A percentile compares a stretch with the other conserved stretches of the same genome.
Conservation (phyloP, 116 monocot genomes). For the Papilionanthe hybrid region DNA sequence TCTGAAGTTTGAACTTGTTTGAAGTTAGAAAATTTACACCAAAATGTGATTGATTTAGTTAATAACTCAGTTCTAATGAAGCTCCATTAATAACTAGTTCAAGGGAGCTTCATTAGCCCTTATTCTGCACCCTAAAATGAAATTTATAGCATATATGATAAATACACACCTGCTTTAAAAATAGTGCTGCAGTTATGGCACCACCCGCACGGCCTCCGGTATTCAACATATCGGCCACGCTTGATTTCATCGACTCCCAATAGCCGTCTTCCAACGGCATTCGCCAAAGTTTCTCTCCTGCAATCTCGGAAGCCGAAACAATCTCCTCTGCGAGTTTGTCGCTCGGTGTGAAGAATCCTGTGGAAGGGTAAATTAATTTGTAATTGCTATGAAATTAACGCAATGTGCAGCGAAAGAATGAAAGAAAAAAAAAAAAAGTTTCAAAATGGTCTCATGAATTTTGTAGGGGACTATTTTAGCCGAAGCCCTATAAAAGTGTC, state of each 20-base stretch:
- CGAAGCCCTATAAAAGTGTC: too few relatives aligned
- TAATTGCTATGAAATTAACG: too few relatives aligned
- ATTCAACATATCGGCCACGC: constrained; percentile 89
- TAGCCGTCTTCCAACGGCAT: constrained; percentile 93
- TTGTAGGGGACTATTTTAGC: too few relatives aligned
- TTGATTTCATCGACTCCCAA: constrained; percentile 92
- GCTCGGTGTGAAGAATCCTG: constrained; percentile 80
- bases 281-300: constrained; percentile 88
- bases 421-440: too few relatives aligned
- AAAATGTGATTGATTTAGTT: background rate
- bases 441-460: too few relatives aligned
- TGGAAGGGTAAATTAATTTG: too few relatives aligned
- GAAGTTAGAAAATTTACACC: too few relatives aligned
- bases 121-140: constrained; percentile 1
- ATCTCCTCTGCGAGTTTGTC: constrained; percentile 83
- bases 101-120: background rate
- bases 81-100: background rate
- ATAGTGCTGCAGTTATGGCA: constrained; percentile 84
- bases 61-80: background rate
- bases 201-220: constrained; percentile 81
- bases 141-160: background rate
- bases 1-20: too few relatives aligned
- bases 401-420: too few relatives aligned
- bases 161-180: constrained; percentile 74
- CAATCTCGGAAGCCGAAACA: constrained; percentile 50